Conservation (phyloP, 2,329 filamentous ascomycete species). For the Penicillium italicum region DNA sequence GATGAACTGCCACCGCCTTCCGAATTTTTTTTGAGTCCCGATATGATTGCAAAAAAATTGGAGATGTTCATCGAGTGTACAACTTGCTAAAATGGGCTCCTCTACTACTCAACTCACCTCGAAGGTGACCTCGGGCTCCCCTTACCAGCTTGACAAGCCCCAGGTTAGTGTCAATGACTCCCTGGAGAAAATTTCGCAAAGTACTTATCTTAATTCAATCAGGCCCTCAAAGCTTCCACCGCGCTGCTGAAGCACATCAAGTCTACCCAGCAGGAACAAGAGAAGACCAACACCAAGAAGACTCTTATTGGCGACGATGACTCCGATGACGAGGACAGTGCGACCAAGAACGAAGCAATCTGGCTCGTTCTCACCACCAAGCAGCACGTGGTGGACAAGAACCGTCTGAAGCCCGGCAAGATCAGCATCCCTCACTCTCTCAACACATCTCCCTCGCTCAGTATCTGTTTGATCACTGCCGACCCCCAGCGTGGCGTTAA, state of each 20-base stretch:
- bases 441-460: constrained; percentile 61
- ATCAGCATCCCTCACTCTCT: constrained; percentile 74
- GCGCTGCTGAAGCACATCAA: constrained; percentile 59
- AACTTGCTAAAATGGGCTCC: constrained; percentile 38
- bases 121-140: constrained; percentile 42
- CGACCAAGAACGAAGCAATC: constrained; percentile 51
- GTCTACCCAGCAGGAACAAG: constrained; percentile 47
- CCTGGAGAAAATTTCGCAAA: constrained; percentile 9
- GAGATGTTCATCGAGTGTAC: constrained; percentile 21
- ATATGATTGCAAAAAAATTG: constrained; percentile 30
- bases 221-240: constrained; percentile 58
- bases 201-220: constrained; percentile 12
- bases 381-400: constrained; percentile 67
- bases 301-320: constrained; percentile 51
- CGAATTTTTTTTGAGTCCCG: constrained; percentile 36
- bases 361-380: constrained; percentile 63
- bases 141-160: constrained; percentile 47
- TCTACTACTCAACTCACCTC: constrained; percentile 40
- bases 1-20: constrained; percentile 38
- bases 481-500: constrained; percentile 84
- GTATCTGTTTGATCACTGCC: constrained; percentile 82
- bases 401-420: constrained; percentile 77
- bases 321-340: constrained; percentile 44
- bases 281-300: constrained; percentile 50
- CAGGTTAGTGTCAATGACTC: constrained; percentile 37